These are phyloP conservation scores for Achaetomium macrosporum DNA, from an alignment of 2,329 filamentous ascomycete genomes.

Conservation along the genomic window DNA sequence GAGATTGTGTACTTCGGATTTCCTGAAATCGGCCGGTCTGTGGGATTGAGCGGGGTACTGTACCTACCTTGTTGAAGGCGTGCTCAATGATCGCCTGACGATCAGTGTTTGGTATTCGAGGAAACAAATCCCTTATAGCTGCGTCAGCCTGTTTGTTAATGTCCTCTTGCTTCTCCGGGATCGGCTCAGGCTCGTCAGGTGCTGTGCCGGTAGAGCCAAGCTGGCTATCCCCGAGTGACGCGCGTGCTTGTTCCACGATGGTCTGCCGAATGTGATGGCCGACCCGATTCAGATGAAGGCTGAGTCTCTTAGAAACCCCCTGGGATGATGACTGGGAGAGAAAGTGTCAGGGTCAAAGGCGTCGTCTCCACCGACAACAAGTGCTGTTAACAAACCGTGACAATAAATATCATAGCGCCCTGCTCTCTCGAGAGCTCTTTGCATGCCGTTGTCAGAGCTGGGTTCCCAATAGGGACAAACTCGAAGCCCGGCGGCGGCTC, in stretches of 20 bases:
- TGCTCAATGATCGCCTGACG: constrained; percentile 57
- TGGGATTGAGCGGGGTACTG: not conserved
- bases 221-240: constrained; percentile 24
- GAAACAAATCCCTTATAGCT: constrained; percentile 58
- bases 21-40: constrained; percentile 3
- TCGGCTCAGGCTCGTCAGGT: constrained; percentile 46
- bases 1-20: constrained; percentile 4
- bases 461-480: constrained; percentile 59
- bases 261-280: constrained; percentile 55
- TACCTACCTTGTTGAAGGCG: constrained; percentile 55
- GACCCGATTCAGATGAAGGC: constrained; percentile 51
- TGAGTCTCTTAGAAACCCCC: constrained; percentile 36
- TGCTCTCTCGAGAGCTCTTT: constrained; percentile 59
- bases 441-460: constrained; percentile 53
- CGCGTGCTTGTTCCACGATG: constrained; percentile 53
- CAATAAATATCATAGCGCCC: constrained; percentile 60
- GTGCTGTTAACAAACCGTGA: constrained; percentile 46
- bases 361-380: not conserved
- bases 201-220: constrained; percentile 20
- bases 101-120: constrained; percentile 59
- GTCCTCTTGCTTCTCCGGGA: constrained; percentile 52
- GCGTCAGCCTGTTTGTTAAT: constrained; percentile 59
- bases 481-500: constrained; percentile 55
- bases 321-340: constrained; percentile 28
- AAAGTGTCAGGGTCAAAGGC: constrained; percentile 16